Percentiles rank a stretch among this genome's conserved stretches.
phyloP scores from a whole-genome alignment of 305 asterid genomes.

The Fraxinus baroniana region DNA sequence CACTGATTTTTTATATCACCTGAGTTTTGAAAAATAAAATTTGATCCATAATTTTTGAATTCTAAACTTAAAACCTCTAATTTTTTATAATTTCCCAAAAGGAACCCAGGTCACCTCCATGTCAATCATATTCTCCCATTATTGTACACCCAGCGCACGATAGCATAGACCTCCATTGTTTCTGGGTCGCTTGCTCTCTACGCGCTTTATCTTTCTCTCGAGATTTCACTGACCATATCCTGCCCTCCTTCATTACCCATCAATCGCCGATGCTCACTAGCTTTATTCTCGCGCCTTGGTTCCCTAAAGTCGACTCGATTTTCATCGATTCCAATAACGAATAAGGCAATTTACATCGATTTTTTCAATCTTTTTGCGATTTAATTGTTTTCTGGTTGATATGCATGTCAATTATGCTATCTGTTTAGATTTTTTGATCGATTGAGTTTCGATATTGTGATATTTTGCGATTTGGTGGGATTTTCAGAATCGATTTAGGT shows the following conservation, averaged over 20 bases:
- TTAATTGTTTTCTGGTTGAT: neutral
- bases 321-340: slow-evolving; percentile 23
- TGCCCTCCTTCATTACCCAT: slow-evolving; percentile 9
- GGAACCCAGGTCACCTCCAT: neutral
- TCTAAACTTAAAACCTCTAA: too few species aligned
- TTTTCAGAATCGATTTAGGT: neutral
- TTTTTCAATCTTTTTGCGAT: neutral
- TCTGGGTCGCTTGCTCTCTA: slow-evolving; percentile 44
- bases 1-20: too few species aligned
- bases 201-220: slow-evolving; percentile 32
- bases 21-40: too few species aligned
- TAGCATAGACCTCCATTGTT: slow-evolving; percentile 37
- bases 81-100: too few species aligned
- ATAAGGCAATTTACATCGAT: slow-evolving; percentile 31
- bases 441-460: neutral
- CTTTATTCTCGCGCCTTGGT: neutral
- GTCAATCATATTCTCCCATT: neutral
- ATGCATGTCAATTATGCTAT: neutral
- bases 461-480: neutral
- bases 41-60: too few species aligned
- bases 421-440: neutral
- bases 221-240: neutral
- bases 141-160: slow-evolving; percentile 35
- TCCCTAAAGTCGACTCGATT: slow-evolving; percentile 8
- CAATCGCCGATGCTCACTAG: slow-evolving; percentile 28